Base-by-base conservation (phyloP, 2,329 filamentous ascomycete genomes). In the Cadophora gregata region DNA sequence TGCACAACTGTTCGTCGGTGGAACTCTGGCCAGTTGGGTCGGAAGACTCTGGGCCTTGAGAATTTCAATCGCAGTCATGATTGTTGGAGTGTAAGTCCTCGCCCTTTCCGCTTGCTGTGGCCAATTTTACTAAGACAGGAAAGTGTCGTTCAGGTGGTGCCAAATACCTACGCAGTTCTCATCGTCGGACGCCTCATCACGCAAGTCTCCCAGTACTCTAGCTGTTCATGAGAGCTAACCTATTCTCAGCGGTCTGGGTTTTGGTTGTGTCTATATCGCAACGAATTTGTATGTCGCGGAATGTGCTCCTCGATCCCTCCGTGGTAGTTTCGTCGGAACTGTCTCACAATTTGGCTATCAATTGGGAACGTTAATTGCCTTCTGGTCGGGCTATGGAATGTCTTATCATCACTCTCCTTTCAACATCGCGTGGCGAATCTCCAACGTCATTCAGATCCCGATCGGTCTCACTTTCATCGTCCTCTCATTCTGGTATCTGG, bases 401-500 rank as follows among this genome's bases (percentile, higher is more conserved):
- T 79, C 77, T 7, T 80, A 77, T 67, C 77, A 81, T 62, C 75
- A 69, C n/a, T 73, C 72, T 0, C 80, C 80, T 0, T 79, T 77
- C 71, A 81, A 81, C 64, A 80, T 81, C 53, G 79, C 80, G 10
- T 82, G 80, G 80, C 70, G 80, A 38, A 76, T 81, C 1, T 80
- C 78, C 4, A 81, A 81, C 62, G 45, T 80, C 19, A 77, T 81
- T 31, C 79, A 81, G 63, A 78, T 81, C 55, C 79, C 79, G 1
- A 79, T 81, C 56, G 79, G 80, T 8, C 59, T 80, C 1, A 59
- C 89, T 1, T 72, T 83, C 63, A 73, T 91, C 69, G 87, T 91
- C 76, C 79, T 90, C 36, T 73, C 79, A 2, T 82, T 89, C 38
- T 80, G 91, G 36, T 88, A 88, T 69, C 87, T 88, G 21, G 90